Evolutionary conservation across 345 rosid species (phyloP), one percentile per base, ranked within the genome.

Genomic region (Arabis alpina): DNA sequence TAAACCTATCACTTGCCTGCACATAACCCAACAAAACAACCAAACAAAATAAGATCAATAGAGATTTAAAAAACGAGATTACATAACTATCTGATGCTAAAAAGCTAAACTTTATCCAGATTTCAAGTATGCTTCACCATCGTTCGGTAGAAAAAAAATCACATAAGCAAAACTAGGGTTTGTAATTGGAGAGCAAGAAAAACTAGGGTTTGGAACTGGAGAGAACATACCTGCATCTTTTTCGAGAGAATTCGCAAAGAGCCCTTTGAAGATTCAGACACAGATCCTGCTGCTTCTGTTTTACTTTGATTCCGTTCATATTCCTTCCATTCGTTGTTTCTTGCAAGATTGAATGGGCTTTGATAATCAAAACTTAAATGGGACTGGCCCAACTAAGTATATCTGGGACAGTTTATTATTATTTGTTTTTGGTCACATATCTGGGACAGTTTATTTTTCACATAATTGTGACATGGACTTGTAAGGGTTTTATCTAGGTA

Each of bases 1-100:
- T 94, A 75, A 94, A 94, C 85, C 96, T 87, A 82, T 94, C 98
- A 70, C 99, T 94, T 43, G 96, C 95, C 99, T 94, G 86, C 86
- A 75, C 51, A 57, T 25, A 61, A 12, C 37, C 28, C 28, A 23
- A 48, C 8, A 27, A 27, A 27, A 27, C 30, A 27, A 27, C 1
- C 30, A 34, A 3, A 19, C 2, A 8, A 61, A 16, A 11, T n/a
- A 10, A 8, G 4, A 59, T 39, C 32, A 64, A 7, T 30, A 15
- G 16, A 14, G 5, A 27, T 15, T 6, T 11, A 9, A 54, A 42
- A 64, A 28, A 10, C 9, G 27, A 57, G 53, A 68, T 32, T 44
- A 4, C 40, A 12, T 6, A 23, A 10, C 68, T 30, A 19, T 61
- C 27, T 6, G 47, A 50, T 15, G 34, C 24, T 60, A 70, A 50